Percentiles rank a stretch among this genome's conserved stretches.
phyloP scores from a whole-genome alignment of 768 basidiomycete genomes.

The Pisolithus tinctorius region DNA sequence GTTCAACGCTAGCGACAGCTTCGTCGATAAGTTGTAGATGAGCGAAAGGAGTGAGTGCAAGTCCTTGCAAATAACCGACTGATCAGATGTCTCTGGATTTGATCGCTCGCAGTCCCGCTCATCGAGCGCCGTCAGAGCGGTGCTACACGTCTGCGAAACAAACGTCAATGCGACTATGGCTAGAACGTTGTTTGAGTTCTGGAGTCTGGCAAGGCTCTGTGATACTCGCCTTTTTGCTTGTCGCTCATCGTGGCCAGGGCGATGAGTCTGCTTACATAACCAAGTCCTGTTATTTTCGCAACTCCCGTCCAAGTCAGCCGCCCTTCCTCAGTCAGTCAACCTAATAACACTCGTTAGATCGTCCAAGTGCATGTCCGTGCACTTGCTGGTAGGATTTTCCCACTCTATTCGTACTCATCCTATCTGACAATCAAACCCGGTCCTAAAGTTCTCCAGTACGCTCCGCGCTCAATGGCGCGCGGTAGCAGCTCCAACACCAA shows the following conservation, averaged over 20 bases:
- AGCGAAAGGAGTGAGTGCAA: constrained; percentile 51
- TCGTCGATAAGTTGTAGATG: constrained; percentile 51
- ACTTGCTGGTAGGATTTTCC: constrained; percentile 8
- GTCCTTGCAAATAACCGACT: constrained; percentile 45
- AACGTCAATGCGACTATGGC: constrained; percentile 9
- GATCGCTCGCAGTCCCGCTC: not conserved
- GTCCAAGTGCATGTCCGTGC: constrained; percentile 4
- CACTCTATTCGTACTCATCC: not conserved
- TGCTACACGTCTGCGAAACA: constrained; percentile 14
- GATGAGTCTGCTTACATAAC: constrained; percentile 12
- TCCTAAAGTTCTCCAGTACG: constrained; percentile 30
- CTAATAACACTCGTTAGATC: not conserved
- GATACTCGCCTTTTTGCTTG: constrained; percentile 32
- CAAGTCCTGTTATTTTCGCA: not conserved
- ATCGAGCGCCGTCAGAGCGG: constrained; percentile 10
- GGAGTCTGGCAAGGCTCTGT: not conserved
- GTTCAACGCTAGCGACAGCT: constrained; percentile 56
- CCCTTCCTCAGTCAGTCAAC: not conserved
- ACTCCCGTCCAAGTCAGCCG: not conserved
- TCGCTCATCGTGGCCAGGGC: constrained; percentile 25
- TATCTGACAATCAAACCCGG: not conserved
- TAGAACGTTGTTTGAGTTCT: not conserved
- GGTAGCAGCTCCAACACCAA: not conserved
- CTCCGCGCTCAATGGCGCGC: constrained; percentile 24
- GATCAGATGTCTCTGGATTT: constrained; percentile 14